Base-by-base conservation (phyloP, 352 stramenopile species). In the Globisporangium iwayamae region DNA sequence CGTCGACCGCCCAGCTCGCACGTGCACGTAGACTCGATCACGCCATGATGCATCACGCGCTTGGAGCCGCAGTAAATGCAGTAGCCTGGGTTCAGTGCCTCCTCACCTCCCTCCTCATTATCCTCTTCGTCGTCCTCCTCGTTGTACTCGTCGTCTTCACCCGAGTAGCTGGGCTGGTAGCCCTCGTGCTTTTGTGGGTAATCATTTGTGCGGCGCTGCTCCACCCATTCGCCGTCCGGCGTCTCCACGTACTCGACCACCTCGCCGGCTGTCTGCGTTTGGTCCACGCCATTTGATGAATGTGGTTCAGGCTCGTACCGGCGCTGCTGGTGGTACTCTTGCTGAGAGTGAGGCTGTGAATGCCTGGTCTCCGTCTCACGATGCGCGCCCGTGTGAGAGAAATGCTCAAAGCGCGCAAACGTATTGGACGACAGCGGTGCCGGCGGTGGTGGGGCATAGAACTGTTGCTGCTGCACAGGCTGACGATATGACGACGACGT, bases 221-320 rank as follows among this genome's bases (percentile, higher is more conserved):
- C 74, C n/a, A 90, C 70, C 82, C 82, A 91, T 54, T 91, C 72
- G 41, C 82, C 82, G 28, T 80, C 78, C 25, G 70, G 74, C 22
- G 70, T 79, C 60, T 90, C 83, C 46, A 90, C 72, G 60, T 82
- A 78, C 62, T 91, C 83, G 20, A 82, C 63, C 3, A 72, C 72
- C 57, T 91, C 79, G 11, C 65, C 69, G 1, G 69, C 56, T 38
- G 69, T 76, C 38, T 85, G 61, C 38, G 67, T 30, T 14, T 60
- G 30, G 14, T 36, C 14, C 28, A 36, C 45, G 48, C n/a, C 22
- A 50, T 7, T 36, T 8, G 59, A 65, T 50, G 28, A 2, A 25
- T 14, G 18, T 8, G 50, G 20, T 36, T 36, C 32, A 0, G 32
- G 41, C 46, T 22, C 30, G 11, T 30, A 3, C n/a, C 11, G 20